Evolutionary conservation across 2,329 filamentous ascomycete genomes (phyloP), one percentile per base, ranked within the genome.

Genomic region (Aspergillus thermomutatus): DNA sequence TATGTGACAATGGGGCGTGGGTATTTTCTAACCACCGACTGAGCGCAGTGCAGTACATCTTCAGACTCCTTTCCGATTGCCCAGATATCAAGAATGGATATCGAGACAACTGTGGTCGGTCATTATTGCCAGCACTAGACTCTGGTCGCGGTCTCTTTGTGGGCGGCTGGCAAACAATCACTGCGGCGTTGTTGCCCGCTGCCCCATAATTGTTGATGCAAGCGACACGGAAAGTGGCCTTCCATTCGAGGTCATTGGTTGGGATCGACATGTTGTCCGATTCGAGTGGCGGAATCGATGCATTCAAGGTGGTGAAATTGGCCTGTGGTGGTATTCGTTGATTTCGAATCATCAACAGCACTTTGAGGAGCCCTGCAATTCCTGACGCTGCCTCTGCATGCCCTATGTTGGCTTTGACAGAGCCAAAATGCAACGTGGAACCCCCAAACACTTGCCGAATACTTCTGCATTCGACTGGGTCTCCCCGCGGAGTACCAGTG

Each of bases 371-470:
- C n/a, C 8, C 60, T 2, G 64, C 64, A 1, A 66, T 62, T 1
- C 70, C 70, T 1, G 69, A 64, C 0, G 66, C 62, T 0, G 59
- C 61, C 54, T 71, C 70, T 1, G 57, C 45, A 49, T 73, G 71
- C 3, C 71, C 70, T 11, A 71, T 62, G 41, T 61, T 62, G 4
- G 57, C 66, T 40, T 71, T 72, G 52, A 70, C 52, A 25, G 66
- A 65, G 1, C 54, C 60, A 1, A 69, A 11, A 37, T 47, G 25
- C 41, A 56, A n/a, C 17, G 43, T 23, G 1, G 43, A 7, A 2
- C 28, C 23, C 4, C 53, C 53, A 54, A 60, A 59, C 2, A 49
- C 48, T 2, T 46, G 5, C 1, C 49, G 21, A 9, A 58, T 25
- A n/a, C 40, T 55, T 2, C 41, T 40, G 10, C 34, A 43, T 34